Evolutionary conservation across 2,329 filamentous ascomycete species (phyloP), one percentile per base, ranked within the genome.

Genomic region (Fusarium oxysporum): DNA sequence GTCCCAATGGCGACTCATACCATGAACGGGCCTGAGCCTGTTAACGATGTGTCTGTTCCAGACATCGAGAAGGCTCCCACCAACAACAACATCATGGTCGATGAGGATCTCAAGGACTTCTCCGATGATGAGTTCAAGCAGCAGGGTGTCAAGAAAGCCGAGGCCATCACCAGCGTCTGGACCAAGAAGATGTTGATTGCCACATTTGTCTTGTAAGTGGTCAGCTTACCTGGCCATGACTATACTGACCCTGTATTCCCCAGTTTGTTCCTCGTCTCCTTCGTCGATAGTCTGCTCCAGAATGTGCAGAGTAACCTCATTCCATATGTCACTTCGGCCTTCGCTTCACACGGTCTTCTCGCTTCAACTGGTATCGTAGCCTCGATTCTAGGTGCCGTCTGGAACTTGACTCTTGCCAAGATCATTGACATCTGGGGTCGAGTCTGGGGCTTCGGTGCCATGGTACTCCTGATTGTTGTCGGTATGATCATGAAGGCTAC

Each of bases 401-500:
- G 38, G 30, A 53, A 45, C 23, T 57, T 64, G 35, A 43, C 65
- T 5, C 48, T 68, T 8, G 65, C 65, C 19, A 67, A 67, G 54
- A 17, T 68, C 21, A 67, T 68, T 19, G 65, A 68, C 33, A 67
- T 68, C 16, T 67, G 53, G 45, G 65, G 65, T 28, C 65, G 65
- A 21, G 62, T 67, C 16, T 53, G 47, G 62, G 65, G 65, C 5
- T 67, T 61, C 6, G 47, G 45, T 5, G 23, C 41, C 41, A 67
- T 67, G 62, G 62, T 67, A 14, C 47, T 84, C 40, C 76, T 86
- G 37, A 82, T 83, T 66, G 82, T 86, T 69, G 80, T 90, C 66
- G 85, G 86, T 21, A 88, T 91, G 77, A 85, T 90, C 68, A 86
- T 92, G 80, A 91, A 91, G 83, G 91, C 91, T 25, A 84, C 85